Evolutionary conservation across 352 stramenopile species (phyloP).

Genomic region (Pythium volutum): DNA sequence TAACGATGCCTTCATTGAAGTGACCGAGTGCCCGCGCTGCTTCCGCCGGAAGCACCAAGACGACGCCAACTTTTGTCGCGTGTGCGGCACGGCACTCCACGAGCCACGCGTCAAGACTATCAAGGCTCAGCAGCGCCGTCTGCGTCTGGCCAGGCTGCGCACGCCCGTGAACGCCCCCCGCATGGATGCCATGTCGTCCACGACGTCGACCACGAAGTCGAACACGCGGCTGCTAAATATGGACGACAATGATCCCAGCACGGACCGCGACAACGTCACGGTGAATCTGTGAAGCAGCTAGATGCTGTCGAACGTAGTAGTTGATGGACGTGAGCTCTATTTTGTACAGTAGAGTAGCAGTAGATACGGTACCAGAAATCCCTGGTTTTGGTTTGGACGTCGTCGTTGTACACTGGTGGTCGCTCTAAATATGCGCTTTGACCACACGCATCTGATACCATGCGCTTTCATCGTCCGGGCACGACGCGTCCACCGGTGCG

Average conservation of each 20-base stretch:
- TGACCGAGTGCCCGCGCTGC: constrained; percentile 61
- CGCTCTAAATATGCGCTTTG: constrained; percentile 28
- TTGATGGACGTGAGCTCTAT: constrained; percentile 15
- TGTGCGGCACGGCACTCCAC: constrained; percentile 57
- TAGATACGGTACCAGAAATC: background rate
- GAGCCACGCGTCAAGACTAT: constrained; percentile 56
- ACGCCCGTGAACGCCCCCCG: constrained; percentile 29
- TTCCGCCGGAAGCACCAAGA: constrained; percentile 77
- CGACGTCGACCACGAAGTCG: constrained; percentile 60
- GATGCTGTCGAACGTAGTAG: background rate
- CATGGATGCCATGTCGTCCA: constrained; percentile 39
- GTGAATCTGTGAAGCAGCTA: constrained; percentile 28
- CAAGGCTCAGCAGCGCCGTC: constrained; percentile 53
- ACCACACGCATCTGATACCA: constrained; percentile 23
- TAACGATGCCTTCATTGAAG: constrained; percentile 51
- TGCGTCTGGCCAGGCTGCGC: constrained; percentile 60
- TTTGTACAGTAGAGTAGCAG: constrained; percentile 25
- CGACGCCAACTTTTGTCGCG: constrained; percentile 74
- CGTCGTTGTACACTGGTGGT: background rate
- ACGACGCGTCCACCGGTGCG: background rate
- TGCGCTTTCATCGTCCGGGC: constrained; percentile 10
- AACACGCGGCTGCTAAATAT: constrained; percentile 39
- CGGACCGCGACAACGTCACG: constrained; percentile 12
- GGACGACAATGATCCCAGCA: constrained; percentile 14
- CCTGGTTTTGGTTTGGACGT: background rate